phyloP scores from a whole-genome alignment of 2,329 filamentous ascomycete species.

The Aspergillus sp. region DNA sequence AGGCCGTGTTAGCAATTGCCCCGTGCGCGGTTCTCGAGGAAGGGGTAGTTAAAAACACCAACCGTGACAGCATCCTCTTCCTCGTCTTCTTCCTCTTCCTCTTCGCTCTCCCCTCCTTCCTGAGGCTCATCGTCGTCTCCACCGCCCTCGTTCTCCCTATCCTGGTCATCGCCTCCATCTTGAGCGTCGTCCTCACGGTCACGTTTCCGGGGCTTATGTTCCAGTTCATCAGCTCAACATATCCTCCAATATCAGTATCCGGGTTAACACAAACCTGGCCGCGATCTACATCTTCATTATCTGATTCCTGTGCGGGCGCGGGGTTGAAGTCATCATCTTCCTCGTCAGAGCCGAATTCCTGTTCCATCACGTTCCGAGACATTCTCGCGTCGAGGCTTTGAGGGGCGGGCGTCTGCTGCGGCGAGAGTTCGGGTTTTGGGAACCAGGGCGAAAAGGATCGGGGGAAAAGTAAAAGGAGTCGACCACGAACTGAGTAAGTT shows the following conservation, averaged over 20 bases:
- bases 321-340: constrained; percentile 92
- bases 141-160: constrained; percentile 34
- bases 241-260: neutral
- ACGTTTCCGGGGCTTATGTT: constrained; percentile 17
- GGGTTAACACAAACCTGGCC: constrained; percentile 24
- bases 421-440: neutral
- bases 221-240: constrained; percentile 19
- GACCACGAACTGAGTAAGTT: neutral
- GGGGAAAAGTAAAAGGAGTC: neutral
- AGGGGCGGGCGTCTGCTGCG: neutral
- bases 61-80: constrained; percentile 61
- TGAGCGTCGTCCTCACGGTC: constrained; percentile 35
- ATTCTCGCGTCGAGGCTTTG: constrained; percentile 15
- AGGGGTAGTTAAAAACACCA: constrained; percentile 20
- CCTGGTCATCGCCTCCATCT: constrained; percentile 47
- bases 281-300: constrained; percentile 59
- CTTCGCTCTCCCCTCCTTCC: constrained; percentile 39
- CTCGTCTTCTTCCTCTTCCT: constrained; percentile 47
- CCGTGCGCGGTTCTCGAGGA: neutral
- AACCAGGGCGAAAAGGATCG: neutral
- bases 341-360: constrained; percentile 59
- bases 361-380: constrained; percentile 49
- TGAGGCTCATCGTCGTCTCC: constrained; percentile 61
- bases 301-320: constrained; percentile 69
- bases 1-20: constrained; percentile 15